Evolutionary conservation across 129 eudicot genomes (phyloP).

Genomic region (Lonicera japonica): DNA sequence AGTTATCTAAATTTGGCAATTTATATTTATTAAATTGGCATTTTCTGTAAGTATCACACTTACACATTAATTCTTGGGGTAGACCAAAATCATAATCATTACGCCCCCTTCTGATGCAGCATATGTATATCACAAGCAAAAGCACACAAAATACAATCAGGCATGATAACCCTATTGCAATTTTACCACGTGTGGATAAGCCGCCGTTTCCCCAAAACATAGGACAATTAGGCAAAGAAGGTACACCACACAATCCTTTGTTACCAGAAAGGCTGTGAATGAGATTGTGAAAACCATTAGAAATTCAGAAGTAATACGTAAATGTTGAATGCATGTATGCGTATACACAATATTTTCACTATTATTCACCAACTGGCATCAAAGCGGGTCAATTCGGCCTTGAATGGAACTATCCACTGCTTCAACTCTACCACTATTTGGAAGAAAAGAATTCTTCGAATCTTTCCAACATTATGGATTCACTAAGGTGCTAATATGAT

Average conservation of each 20-base stretch:
- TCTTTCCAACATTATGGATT: no score
- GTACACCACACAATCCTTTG: constrained; percentile 90
- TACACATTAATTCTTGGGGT: constrained; percentile 78
- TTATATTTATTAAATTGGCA: neutral
- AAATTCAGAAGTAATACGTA: neutral
- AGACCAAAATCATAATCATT: constrained; percentile 86
- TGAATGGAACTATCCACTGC: no score
- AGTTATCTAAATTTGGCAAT: neutral
- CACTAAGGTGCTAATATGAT: no score
- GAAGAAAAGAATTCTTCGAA: no score
- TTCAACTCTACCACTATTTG: no score
- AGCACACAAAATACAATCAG: constrained; percentile 36
- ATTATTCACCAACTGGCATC: neutral
- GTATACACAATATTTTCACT: no score
- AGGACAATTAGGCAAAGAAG: constrained; percentile 80
- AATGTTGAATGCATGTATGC: neutral
- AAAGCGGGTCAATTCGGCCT: no score
- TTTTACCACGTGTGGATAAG: constrained; percentile 65
- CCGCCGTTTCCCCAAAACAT: constrained; percentile 65
- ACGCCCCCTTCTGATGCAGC: constrained; percentile 50
- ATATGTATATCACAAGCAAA: constrained; percentile 34
- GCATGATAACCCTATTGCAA: constrained; percentile 75
- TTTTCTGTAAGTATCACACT: constrained; percentile 23
- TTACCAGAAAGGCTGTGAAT: constrained; percentile 73
- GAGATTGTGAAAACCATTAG: constrained; percentile 2